Evolutionary conservation across 805 yeast species (phyloP), one percentile per base, ranked within the genome.

Genomic region (Pichia phayaonensis): DNA sequence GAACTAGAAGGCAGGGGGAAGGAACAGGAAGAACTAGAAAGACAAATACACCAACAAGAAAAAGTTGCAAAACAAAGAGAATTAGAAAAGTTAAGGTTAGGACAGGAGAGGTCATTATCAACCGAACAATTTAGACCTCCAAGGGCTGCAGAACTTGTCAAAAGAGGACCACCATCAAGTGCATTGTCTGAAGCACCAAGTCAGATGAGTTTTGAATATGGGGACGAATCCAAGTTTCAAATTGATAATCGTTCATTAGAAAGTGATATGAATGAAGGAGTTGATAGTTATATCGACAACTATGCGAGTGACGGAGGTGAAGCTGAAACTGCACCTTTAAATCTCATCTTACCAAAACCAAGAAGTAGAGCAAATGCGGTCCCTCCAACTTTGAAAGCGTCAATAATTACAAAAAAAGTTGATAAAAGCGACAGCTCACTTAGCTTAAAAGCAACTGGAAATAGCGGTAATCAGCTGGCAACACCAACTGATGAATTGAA

Each of bases 131-230:
- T 31, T 7, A 27, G 24, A 10, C 40, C 44, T 8, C 38, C 48
- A 8, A n/a, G n/a, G 1, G 16, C 26, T 13, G 31, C 12, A 3
- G n/a, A 42, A 6, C 34, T 45, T n/a, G 44, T 38, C 1, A 45
- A 42, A 18, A 26, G 53, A 27, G 53, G 49, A 4, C 41, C 40
- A 23, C 53, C 49, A 38, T 50, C 53, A 15, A 45, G 20, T 11
- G 47, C 46, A 5, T 16, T 50, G 15, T 46, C 49, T 2, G 34
- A 42, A 4, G 45, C 48, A 13, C 48, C 46, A 4, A 50, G 53
- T 24, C 54, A 49, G 31, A 23, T 51, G 34, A 51, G 54, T 41
- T 54, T 48, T 46, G 51, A 54, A 22, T 16, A 45, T 23, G 53
- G 53, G 7, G 53, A 50, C 40, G 53, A 50, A 23, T 20, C 27